Evolutionary conservation across 208 protist genomes (phyloP).

Genomic region (Polymyxa betae): DNA sequence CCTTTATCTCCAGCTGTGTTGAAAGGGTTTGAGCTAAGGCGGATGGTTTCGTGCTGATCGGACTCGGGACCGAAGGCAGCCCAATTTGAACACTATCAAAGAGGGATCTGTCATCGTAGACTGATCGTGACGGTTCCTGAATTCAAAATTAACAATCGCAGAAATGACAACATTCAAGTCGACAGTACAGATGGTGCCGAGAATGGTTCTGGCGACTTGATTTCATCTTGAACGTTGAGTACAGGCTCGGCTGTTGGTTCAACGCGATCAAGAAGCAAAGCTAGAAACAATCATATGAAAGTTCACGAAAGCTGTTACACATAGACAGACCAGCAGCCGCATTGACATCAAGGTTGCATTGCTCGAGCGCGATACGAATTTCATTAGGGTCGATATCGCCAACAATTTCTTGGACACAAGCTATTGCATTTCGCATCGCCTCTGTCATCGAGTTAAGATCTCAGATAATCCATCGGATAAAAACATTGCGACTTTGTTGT

Average conservation of each 20-base stretch:
- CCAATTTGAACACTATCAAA: no score
- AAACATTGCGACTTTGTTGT: not conserved
- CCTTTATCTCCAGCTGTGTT: no score
- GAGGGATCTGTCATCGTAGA: no score
- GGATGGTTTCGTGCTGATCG: no score
- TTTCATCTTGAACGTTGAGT: not conserved
- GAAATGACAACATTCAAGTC: no score
- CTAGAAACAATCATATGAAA: not conserved
- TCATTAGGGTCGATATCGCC: not conserved
- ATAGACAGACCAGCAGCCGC: not conserved
- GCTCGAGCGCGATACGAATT: conserved; percentile 18
- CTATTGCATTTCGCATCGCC: not conserved
- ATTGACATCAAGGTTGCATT: conserved; percentile 26
- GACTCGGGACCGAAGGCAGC: no score
- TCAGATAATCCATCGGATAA: not conserved
- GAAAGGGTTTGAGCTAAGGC: no score
- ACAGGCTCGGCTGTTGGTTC: not conserved
- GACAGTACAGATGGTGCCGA: no score
- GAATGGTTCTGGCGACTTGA: no score
- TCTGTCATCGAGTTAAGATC: not conserved
- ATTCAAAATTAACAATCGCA: no score
- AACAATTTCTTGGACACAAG: conserved; percentile 14
- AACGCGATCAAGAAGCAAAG: not conserved
- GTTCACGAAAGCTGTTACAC: not conserved
- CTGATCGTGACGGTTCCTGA: no score